These are phyloP conservation scores for Phytophthora sp. DNA, from an alignment of 352 stramenopile species.

Conservation along the genomic window DNA sequence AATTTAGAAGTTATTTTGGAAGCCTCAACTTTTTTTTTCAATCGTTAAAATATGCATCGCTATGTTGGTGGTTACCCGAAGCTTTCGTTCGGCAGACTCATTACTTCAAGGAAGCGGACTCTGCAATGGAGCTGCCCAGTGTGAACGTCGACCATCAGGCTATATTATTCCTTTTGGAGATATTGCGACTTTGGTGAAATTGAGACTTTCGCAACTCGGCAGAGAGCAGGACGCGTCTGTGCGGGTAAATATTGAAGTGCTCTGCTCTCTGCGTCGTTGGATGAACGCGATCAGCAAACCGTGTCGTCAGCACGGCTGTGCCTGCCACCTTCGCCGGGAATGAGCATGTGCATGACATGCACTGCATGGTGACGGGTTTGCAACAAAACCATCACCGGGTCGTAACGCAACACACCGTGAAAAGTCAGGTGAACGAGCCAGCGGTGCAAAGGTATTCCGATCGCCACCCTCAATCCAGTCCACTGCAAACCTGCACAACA, in stretches of 20 bases:
- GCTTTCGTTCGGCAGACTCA: no score
- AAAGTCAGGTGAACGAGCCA: not conserved
- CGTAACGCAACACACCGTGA: not conserved
- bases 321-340: slow-evolving; percentile 21
- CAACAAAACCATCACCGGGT: no score
- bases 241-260: slow-evolving; percentile 21
- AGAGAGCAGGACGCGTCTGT: slow-evolving; percentile 13
- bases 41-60: no score
- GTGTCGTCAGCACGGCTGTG: slow-evolving; percentile 12
- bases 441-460: not conserved
- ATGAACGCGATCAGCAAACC: slow-evolving; percentile 27
- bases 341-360: slow-evolving; percentile 21
- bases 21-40: no score
- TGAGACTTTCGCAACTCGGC: slow-evolving; percentile 9
- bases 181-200: not conserved
- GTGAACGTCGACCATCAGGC: slow-evolving; percentile 16
- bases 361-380: not conserved
- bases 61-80: no score
- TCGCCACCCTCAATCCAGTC: not conserved
- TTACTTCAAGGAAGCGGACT: slow-evolving; percentile 19
- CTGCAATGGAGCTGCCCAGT: not conserved
- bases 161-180: slow-evolving; percentile 5
- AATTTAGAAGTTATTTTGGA: no score
- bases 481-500: no score
- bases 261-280: slow-evolving; percentile 22